Conservation (phyloP, 2,329 filamentous ascomycete species). For the Gyromitra esculenta region DNA sequence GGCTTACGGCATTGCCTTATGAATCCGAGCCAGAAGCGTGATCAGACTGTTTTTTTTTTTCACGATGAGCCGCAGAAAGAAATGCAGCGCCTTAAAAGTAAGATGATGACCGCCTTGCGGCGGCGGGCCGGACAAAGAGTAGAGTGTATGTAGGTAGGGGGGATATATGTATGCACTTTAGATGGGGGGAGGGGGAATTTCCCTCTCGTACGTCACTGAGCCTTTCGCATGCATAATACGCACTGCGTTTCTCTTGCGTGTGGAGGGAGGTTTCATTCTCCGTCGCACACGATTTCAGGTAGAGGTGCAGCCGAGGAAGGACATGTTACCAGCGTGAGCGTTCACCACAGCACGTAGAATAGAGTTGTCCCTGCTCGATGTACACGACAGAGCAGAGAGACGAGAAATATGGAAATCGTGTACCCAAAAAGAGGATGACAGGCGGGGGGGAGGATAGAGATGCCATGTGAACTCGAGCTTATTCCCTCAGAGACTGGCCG, state of each 20-base stretch:
- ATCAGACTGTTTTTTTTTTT: neutral
- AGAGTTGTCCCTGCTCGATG: neutral
- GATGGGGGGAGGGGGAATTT: slow-evolving; percentile 5
- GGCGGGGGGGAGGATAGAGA: slow-evolving; percentile 6
- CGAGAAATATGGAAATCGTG: neutral
- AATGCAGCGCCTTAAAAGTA: neutral
- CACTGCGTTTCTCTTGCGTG: slow-evolving; percentile 41
- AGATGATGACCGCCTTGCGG: slow-evolving; percentile 34
- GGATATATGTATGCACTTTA: slow-evolving; percentile 11
- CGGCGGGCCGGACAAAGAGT: slow-evolving; percentile 21
- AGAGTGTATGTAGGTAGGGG: slow-evolving; percentile 1
- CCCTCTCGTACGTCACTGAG: slow-evolving; percentile 40
- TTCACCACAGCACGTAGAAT: neutral
- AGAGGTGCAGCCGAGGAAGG: neutral
- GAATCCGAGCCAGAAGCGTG: slow-evolving; percentile 2
- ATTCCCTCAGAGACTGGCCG: slow-evolving; percentile 42
- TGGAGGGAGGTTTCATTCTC: slow-evolving; percentile 42
- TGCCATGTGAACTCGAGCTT: slow-evolving; percentile 33
- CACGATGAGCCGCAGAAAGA: slow-evolving; percentile 12
- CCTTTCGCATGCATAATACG: slow-evolving; percentile 41
- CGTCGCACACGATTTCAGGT: slow-evolving; percentile 22
- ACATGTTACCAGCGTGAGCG: neutral
- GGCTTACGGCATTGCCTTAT: slow-evolving; percentile 6
- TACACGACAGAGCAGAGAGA: neutral
- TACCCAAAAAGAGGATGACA: slow-evolving; percentile 9